Evolutionary conservation across 78 protist genomes (phyloP).

Genomic region (Dictyostelium purpureum): DNA sequence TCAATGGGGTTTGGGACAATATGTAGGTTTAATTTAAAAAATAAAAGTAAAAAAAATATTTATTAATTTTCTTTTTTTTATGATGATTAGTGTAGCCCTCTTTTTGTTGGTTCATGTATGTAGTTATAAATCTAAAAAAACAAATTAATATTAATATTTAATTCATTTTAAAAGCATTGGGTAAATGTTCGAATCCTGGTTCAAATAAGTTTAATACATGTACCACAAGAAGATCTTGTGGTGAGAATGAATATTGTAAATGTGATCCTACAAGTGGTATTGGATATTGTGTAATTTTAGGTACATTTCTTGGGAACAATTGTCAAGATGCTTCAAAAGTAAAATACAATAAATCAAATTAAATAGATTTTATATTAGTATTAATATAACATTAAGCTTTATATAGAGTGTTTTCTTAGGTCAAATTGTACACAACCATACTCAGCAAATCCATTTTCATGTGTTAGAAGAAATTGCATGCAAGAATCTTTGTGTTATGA

Average conservation of each 20-base stretch:
- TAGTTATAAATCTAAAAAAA: background rate
- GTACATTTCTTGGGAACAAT: background rate
- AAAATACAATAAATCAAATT: too few species aligned
- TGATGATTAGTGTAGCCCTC: background rate
- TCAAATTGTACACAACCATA: background rate
- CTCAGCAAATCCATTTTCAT: slow-evolving; percentile 4
- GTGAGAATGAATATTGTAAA: slow-evolving; percentile 17
- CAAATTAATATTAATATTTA: background rate
- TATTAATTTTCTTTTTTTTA: background rate
- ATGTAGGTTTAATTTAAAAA: background rate
- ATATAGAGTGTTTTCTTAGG: background rate
- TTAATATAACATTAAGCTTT: background rate
- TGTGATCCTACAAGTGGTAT: slow-evolving; percentile 23
- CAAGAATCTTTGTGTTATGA: background rate
- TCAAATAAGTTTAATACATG: background rate
- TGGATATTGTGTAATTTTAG: slow-evolving; percentile 18
- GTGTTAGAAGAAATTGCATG: background rate
- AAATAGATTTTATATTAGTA: too few species aligned
- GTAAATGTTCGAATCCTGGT: too few species aligned
- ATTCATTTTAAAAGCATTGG: too few species aligned
- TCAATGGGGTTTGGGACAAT: background rate
- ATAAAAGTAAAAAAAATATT: too few species aligned
- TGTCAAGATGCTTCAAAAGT: background rate
- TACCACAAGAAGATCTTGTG: background rate
- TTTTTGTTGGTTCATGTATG: background rate